Conservation (phyloP, 148 eudicot species). For the Oxyria digyna region DNA sequence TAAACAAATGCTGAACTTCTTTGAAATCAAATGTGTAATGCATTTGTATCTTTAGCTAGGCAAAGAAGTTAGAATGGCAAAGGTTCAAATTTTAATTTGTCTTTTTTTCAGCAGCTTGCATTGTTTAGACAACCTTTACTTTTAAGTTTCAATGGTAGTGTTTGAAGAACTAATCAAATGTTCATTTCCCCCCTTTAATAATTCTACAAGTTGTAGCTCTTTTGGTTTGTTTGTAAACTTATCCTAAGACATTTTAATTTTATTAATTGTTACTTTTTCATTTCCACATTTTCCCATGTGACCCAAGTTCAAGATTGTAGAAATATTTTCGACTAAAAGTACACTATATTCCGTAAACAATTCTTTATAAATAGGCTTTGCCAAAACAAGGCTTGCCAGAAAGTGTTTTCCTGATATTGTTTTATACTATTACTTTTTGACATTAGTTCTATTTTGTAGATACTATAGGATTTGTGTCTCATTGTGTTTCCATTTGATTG, state of each 20-base stretch:
- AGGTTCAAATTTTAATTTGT: not conserved
- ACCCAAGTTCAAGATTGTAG: too few species aligned
- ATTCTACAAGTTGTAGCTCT: not conserved
- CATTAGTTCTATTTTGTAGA: not conserved
- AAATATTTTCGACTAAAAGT: too few species aligned
- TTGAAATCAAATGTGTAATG: not conserved
- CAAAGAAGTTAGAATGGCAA: not conserved
- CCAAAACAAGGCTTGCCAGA: too few species aligned
- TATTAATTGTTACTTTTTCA: too few species aligned
- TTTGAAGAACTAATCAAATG: not conserved
- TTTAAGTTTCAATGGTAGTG: not conserved
- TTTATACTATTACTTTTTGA: not conserved
- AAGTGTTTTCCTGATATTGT: not conserved
- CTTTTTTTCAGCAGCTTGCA: not conserved
- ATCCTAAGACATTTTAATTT: too few species aligned
- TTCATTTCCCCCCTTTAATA: not conserved
- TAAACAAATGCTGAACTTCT: not conserved
- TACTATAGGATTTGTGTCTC: not conserved
- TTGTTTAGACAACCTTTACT: not conserved
- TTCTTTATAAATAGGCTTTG: too few species aligned
- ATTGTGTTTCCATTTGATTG: not conserved
- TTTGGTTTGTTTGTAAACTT: too few species aligned
- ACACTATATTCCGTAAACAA: too few species aligned
- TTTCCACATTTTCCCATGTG: too few species aligned
- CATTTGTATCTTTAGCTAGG: not conserved